Evolutionary conservation across 176 grass and related monocot species (phyloP).

Genomic region (Hordeum vulgare): MorexV3_pseudomolecules_assembly NC_058519.1:10989413-10989912

Average conservation of each 20-base stretch:
- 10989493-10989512: neutral
- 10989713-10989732: neutral
- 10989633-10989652: neutral
- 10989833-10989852: neutral
- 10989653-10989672: neutral
- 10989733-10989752: neutral
- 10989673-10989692: neutral
- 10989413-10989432: slow-evolving; percentile 73
- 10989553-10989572: neutral
- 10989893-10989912: neutral
- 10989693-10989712: neutral
- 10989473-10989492: too few relatives aligned
- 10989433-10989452: neutral
- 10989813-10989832: too few relatives aligned
- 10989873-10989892: neutral
- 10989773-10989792: neutral
- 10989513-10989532: too few relatives aligned
- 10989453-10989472: neutral
- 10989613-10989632: too few relatives aligned
- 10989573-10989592: neutral
- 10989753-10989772: neutral
- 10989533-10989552: neutral
- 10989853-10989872: neutral
- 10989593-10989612: neutral
- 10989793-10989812: neutral